Evolutionary conservation across 106 monocot species (phyloP), one percentile per base, ranked within the genome.

Genomic region (Dendrobium huoshanense): DNA sequence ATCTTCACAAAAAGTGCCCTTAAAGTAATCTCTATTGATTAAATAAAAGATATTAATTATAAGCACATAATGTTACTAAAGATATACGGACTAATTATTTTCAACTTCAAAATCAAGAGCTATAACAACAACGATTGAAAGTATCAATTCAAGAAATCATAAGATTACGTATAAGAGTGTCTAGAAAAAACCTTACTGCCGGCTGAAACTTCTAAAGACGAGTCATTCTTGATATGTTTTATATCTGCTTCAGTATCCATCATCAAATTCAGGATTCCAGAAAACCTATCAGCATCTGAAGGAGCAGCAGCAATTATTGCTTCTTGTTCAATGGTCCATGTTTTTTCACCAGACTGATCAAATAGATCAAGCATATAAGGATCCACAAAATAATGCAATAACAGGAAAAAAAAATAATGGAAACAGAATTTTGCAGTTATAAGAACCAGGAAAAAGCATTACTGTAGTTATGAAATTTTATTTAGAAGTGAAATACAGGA

Each of bases 221-320:
- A 48, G 67, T 42, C 72, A n/a, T 85, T 83, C 25, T 24, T 31
- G 58, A 37, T 55, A 77, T 51, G 81, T 85, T 72, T 68, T 77
- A 80, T 83, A 17, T 40, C 73, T 48, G 40, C 31, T 44, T 17
- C 51, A 51, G 37, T 33, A 44, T 76, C 51, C 54, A 31, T 41
- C 56, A 43, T 80, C 77, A 0, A 58, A 72, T 84, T 68, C 31
- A 77, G 54, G 72, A 95, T 80, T 80, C 77, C 95, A 88, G 77
- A 89, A 86, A 99, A 99, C 74, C 99, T 91, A 82, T 99, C 95
- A 77, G 86, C 81, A 80, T 93, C 86, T 22, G 79, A 72, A 27
- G 93, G 90, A 82, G 84, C 77, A 77, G 99, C 95, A 84, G 88
- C 86, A 54, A 80, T 73, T 13, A 89, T 83, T 85, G 87, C 99